Evolutionary conservation across 148 eudicot species (phyloP), one percentile per base, ranked within the genome.

Genomic region (Rhododendron mucronatum): DNA sequence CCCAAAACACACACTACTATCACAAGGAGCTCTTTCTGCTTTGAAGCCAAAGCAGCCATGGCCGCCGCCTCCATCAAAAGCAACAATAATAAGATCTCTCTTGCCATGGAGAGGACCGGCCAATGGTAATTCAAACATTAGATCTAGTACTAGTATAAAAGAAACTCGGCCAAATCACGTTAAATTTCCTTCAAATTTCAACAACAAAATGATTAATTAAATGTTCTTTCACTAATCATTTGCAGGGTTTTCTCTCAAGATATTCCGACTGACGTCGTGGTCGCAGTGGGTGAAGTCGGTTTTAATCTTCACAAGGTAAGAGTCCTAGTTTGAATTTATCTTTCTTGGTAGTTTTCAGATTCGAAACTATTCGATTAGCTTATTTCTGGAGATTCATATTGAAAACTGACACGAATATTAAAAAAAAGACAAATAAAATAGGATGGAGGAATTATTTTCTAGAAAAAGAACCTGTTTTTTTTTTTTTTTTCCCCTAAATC

Each of bases 71-170:
- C 93, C 44, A 67, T 81, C 37, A 79, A 73, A 76, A 93, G 90
- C 80, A 88, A 82, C 81, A 89, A 85, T 15, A 90, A 98, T 15
- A 90, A 98, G 59, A 88, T 90, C 69, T 93, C 99, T 85, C 95
- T 94, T 41, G 98, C 97, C 78, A 94, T 95, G 98, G 98, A 94
- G 82, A 93, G 99, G 85, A 96, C 99, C 73, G 97, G 95, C 82
- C 98, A 95, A 88, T 96, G 99, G 99, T 96, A 92, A 86, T 82
- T 4, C 33, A 80, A 9, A 47, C 51, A 44, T 2, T 2, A 37
- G 39, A 37, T 37, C 2, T 37, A 14, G 16, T 41, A 45, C 8
- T 2, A 53, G 1, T 8, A 9, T 74, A 1, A 2, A 57, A 71
- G 8, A 67, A 3, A 5, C 39, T 69, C n/a, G 30, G 76, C 37